Evolutionary conservation across 352 stramenopile species (phyloP).

Genomic region (Aphanomyces stellatus): DNA sequence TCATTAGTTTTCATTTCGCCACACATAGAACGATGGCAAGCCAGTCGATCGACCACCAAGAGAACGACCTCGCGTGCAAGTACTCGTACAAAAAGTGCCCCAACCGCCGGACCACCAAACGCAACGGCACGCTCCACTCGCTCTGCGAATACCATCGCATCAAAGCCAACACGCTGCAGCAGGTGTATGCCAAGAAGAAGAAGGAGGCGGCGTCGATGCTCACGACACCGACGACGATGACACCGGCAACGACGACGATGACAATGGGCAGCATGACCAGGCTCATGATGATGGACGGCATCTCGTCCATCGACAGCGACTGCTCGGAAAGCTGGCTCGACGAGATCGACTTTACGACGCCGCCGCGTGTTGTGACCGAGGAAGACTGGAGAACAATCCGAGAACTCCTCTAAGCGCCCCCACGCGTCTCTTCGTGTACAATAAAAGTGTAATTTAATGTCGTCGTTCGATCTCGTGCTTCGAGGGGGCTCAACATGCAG

Average conservation of each 20-base stretch:
- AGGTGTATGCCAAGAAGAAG: conserved; percentile 10
- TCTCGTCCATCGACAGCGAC: no score
- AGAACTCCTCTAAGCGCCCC: background rate
- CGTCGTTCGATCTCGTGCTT: background rate
- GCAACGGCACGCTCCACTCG: conserved; percentile 77
- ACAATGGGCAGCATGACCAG: background rate
- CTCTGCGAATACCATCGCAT: conserved; percentile 81
- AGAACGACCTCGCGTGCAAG: conserved; percentile 28
- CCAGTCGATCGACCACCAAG: no score
- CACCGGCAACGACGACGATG: background rate
- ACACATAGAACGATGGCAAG: no score
- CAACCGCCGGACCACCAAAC: conserved; percentile 68
- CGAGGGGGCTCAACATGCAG: background rate
- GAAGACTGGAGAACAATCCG: background rate
- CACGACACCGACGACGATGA: background rate
- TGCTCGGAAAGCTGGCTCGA: no score
- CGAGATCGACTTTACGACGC: background rate
- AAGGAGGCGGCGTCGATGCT: background rate
- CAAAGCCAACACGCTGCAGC: conserved; percentile 79
- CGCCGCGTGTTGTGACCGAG: background rate
- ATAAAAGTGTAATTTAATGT: background rate
- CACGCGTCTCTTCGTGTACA: background rate
- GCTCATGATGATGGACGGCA: no score
- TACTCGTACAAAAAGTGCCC: conserved; percentile 83
- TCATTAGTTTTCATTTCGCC: no score